A percentile compares a stretch with the other conserved stretches of the same genome.
Conservation (phyloP, 371 early-diverging fungal species). For the Mortierella sp. region DNA sequence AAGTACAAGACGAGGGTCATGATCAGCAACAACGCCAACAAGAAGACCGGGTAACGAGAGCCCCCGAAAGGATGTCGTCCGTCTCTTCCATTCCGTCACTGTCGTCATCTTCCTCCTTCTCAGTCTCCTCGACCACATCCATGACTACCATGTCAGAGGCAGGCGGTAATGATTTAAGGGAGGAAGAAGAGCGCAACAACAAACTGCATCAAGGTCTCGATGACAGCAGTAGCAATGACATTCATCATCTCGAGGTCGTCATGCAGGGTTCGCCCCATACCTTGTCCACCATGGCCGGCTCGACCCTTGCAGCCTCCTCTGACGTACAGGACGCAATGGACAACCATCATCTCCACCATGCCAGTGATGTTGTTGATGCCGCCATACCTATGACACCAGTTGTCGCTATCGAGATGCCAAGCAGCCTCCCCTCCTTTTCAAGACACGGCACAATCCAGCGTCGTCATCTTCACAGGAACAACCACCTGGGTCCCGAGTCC, state of each 20-base stretch:
- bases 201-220: background rate
- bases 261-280: constrained; percentile 11
- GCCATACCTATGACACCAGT: background rate
- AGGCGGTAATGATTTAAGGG: background rate
- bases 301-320: constrained; percentile 1
- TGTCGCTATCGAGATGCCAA: background rate
- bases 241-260: background rate
- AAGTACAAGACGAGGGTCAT: background rate
- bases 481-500: background rate
- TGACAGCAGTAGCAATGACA: background rate
- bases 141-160: background rate
- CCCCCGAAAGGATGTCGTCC: constrained; percentile 2
- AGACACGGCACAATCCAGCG: background rate
- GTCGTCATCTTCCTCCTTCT: constrained; percentile 18
- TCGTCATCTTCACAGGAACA: background rate
- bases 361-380: background rate
- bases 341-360: background rate
- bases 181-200: background rate
- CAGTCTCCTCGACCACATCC: constrained; percentile 25
- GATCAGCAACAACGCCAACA: background rate
- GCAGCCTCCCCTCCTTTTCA: background rate
- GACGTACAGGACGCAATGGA: background rate
- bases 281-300: constrained; percentile 5
- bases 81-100: constrained; percentile 27
- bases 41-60: background rate